Evolutionary conservation across 2,329 filamentous ascomycete genomes (phyloP).

Genomic region (Magnaporthiopsis incrustans): DNA sequence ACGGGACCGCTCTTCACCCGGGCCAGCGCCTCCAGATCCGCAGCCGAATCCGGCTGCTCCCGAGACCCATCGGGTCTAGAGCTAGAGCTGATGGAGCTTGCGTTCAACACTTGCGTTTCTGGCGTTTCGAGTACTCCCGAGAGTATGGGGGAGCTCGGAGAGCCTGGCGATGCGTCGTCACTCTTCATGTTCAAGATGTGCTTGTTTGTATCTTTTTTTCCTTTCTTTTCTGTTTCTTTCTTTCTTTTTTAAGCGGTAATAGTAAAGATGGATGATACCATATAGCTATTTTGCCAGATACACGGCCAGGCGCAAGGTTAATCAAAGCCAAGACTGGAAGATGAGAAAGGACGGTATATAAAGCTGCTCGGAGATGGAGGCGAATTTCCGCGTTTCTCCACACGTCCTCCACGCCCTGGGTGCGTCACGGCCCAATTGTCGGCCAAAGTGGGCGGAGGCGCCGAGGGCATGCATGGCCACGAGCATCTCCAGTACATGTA

Average conservation of each 20-base stretch:
- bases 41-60: conserved; percentile 7
- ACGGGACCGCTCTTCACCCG: conserved; percentile 29
- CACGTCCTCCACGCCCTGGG: background rate
- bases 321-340: background rate
- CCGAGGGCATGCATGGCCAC: background rate
- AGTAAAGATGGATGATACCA: background rate
- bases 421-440: background rate
- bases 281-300: background rate
- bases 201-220: too few relatives aligned
- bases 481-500: background rate
- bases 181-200: background rate
- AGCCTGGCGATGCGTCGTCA: background rate
- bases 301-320: too few relatives aligned
- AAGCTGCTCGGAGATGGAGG: background rate
- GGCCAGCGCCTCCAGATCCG: conserved; percentile 25
- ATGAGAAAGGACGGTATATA: background rate
- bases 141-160: too few relatives aligned
- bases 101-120: background rate
- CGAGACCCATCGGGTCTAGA: too few relatives aligned
- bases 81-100: background rate
- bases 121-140: too few relatives aligned
- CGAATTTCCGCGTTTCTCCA: background rate
- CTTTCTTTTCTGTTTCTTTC: too few relatives aligned
- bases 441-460: background rate
- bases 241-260: background rate